Evolutionary conservation across 371 early-diverging fungal genomes (phyloP), one percentile per base, ranked within the genome.

Genomic region (Nematocida displodere): DNA sequence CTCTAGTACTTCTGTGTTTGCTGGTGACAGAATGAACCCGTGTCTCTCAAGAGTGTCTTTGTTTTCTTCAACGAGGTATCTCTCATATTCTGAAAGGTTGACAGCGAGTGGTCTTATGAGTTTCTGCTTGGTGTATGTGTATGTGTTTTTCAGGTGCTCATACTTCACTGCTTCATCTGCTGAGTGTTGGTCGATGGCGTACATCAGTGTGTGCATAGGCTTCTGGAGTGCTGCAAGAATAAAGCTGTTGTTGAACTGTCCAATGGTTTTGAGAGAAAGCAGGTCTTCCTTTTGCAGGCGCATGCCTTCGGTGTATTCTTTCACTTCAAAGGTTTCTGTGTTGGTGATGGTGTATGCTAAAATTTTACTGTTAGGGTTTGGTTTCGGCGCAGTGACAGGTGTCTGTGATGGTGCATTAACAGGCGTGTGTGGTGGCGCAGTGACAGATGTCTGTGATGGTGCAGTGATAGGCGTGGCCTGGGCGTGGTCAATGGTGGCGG

Each of bases 221-320:
- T 81, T 82, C 7, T 49, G 24, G 26, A 91, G 80, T 1, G 82
- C 77, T 0, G 86, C 87, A n/a, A 97, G 83, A 49, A 98, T 94
- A 81, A 98, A 98, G 0, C 97, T 97, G 37, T 87, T 86, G 78
- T 98, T 98, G 82, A 98, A 97, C 81, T 98, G 97, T 0, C 98
- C 98, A 2, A 95, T 54, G 3, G 97, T 82, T 49, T 86, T 62
- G 91, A 98, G 92, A 2, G 78, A 62, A 13, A 53, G 59, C 82
- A 98, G 94, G 77, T 95, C 94, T 0, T 65, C 56, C 80, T 93
- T 92, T 17, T 13, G n/a, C 40, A 68, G 22, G 8, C 22, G 20
- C 15, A 77, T 48, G 2, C 55, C 63, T 34, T 44, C 36, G 2
- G 15, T 24, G 39, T 47, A 47, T 29, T 47, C 26, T 8, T 47